Evolutionary conservation across 768 basidiomycete genomes (phyloP), one percentile per base, ranked within the genome.

Genomic region (Auricularia cornea): DNA sequence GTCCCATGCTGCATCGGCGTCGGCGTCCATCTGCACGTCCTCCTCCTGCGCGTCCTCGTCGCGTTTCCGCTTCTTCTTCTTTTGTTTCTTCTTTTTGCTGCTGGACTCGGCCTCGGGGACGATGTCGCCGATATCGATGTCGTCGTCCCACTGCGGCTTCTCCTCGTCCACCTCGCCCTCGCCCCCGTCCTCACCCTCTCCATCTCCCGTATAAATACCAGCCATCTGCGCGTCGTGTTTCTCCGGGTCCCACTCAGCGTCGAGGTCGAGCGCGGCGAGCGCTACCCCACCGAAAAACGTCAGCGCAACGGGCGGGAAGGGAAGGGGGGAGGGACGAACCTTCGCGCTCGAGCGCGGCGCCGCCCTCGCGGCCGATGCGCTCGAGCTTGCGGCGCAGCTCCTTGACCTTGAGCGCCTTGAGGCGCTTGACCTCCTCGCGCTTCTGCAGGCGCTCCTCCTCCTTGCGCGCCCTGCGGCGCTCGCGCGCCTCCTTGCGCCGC

Each of bases 61-160:
- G 26, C 59, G 56, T 31, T 31, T 63, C 65, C 56, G 64, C 66
- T 80, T 83, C 69, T 81, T 81, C 68, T 83, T 82, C 69, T 80
- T 85, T 63, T 80, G 82, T 68, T 77, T 79, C 59, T 69, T 66
- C 20, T 60, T 70, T 60, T 70, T 68, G 23, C 38, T 31, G 20
- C 41, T 41, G 6, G 52, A 56, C 20, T 62, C 66, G 51, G 75
- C 75, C 41, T 74, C 69, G 51, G 67, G 73, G 3, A 72, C 70
- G 38, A 92, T 84, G 70, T 90, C 85, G n/a, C 78, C 81, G 56
- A 94, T 83, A 66, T 92, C 85, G 63, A 95, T 84, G 68, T 97
- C 94, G 65, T 97, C 91, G 48, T 91, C 88, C 96, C 96, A 99
- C 0, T 77, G 75, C 3, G 97, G 97, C 75, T 96, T 96, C 66